Percentiles rank a stretch among this genome's conserved stretches.
Conservation (phyloP, 306 rosid species). For the Rosa rugosa region DNA sequence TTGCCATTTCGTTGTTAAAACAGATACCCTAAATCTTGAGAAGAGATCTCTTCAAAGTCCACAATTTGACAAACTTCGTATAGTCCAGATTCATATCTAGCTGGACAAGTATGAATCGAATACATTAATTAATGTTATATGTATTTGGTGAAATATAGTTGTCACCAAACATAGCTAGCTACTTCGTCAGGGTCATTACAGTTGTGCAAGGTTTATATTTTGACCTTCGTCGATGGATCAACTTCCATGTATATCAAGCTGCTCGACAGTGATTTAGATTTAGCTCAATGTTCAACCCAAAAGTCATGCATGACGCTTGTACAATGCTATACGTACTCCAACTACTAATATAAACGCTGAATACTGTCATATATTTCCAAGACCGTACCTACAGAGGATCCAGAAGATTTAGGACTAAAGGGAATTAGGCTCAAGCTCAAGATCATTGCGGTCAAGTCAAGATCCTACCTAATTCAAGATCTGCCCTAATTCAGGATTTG, state of each 20-base stretch:
- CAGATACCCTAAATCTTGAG: background rate
- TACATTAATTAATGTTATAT: background rate
- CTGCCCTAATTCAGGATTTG: too few relatives aligned
- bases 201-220: background rate
- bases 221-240: background rate
- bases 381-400: background rate
- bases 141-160: background rate
- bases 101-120: background rate
- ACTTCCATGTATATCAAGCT: background rate
- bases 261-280: background rate
- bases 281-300: background rate
- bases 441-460: background rate
- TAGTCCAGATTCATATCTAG: conserved; percentile 9
- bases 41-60: conserved; percentile 8
- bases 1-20: conserved; percentile 16
- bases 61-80: background rate
- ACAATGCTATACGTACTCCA: background rate
- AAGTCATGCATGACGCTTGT: background rate
- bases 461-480: background rate
- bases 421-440: background rate
- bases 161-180: background rate
- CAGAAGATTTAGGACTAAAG: background rate
- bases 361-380: background rate
- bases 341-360: background rate
- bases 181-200: background rate